These are phyloP conservation scores for Sphagnum tenellum DNA, from an alignment of 225 moss, liverwort and hornwort species.

Conservation along the genomic window DNA sequence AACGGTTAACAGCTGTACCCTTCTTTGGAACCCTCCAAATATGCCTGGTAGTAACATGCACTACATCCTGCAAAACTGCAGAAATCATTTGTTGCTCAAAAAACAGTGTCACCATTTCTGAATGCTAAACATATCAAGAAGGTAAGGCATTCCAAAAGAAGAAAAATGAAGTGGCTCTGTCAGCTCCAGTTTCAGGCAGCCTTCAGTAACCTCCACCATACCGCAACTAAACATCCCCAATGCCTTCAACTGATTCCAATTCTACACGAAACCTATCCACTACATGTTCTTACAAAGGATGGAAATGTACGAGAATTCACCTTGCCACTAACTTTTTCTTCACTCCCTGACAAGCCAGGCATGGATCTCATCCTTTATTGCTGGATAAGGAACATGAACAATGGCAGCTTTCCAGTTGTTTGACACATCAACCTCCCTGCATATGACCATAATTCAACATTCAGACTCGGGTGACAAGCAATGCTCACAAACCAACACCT, in stretches of 20 bases:
- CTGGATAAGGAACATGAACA: constrained; percentile 81
- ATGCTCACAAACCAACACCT: too few relatives aligned
- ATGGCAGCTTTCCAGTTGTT: constrained; percentile 81
- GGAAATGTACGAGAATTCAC: constrained; percentile 8
- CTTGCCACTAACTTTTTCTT: constrained; percentile 99
- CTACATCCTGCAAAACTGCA: constrained; percentile 55
- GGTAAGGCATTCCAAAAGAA: not conserved
- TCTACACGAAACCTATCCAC: too few relatives aligned
- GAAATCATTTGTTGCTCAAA: not conserved
- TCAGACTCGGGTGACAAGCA: too few relatives aligned
- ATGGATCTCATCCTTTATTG: constrained; percentile 92
- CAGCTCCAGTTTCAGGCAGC: too few relatives aligned
- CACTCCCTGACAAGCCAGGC: constrained; percentile 81
- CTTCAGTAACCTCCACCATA: too few relatives aligned
- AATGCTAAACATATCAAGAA: not conserved
- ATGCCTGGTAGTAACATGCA: constrained; percentile 77
- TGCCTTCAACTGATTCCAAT: not conserved
- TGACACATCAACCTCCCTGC: constrained; percentile 67
- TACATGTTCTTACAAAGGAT: too few relatives aligned
- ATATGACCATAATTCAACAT: too few relatives aligned
- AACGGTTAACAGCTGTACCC: constrained; percentile 76
- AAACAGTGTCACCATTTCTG: not conserved
- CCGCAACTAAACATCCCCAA: not conserved
- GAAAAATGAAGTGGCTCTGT: too few relatives aligned
- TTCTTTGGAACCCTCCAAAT: constrained; percentile 91